Percentiles rank a stretch among this genome's conserved stretches.
Evolutionary conservation across 305 asterid species (phyloP).

Genomic region (Salvia sclarea): DNA sequence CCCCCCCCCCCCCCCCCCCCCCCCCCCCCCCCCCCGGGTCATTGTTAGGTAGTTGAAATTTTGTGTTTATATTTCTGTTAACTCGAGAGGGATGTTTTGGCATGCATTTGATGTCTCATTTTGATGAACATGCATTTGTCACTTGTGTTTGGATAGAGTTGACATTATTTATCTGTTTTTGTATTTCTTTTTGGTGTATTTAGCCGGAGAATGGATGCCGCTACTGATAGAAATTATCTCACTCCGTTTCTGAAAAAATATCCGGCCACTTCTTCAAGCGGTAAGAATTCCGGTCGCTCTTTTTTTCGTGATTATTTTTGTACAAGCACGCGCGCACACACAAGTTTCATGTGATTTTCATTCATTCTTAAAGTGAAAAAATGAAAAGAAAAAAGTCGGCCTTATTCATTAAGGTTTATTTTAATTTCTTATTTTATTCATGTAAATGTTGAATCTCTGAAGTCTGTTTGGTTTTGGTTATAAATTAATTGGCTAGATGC

Average conservation of each 20-base stretch:
- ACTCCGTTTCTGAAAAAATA: slow-evolving; percentile 36
- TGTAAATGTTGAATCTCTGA: no score
- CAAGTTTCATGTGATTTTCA: slow-evolving; percentile 16
- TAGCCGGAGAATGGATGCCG: slow-evolving; percentile 45
- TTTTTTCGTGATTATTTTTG: background rate
- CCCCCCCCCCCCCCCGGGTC: no score
- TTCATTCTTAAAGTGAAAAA: background rate
- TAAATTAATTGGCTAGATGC: slow-evolving; percentile 8
- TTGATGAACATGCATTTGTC: slow-evolving; percentile 24
- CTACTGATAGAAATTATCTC: slow-evolving; percentile 24
- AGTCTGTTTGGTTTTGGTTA: no score
- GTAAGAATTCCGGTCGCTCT: slow-evolving; percentile 16
- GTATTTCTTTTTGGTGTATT: slow-evolving; percentile 21
- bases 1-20: no score
- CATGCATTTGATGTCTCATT: slow-evolving; percentile 22
- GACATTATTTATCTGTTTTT: slow-evolving; percentile 13
- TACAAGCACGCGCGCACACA: background rate
- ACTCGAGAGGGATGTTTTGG: slow-evolving; percentile 2
- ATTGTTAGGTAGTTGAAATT: background rate
- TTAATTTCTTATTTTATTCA: no score
- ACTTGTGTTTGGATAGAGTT: slow-evolving; percentile 14
- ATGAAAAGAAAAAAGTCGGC: no score
- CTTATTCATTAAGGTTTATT: background rate
- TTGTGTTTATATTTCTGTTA: slow-evolving; percentile 8
- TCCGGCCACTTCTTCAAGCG: slow-evolving; percentile 35